A percentile compares a stretch with the other conserved stretches of the same genome.
These are phyloP conservation scores for Ustilago trichophora DNA, from an alignment of 1,284 basidiomycete genomes.

Conservation along the genomic window DNA sequence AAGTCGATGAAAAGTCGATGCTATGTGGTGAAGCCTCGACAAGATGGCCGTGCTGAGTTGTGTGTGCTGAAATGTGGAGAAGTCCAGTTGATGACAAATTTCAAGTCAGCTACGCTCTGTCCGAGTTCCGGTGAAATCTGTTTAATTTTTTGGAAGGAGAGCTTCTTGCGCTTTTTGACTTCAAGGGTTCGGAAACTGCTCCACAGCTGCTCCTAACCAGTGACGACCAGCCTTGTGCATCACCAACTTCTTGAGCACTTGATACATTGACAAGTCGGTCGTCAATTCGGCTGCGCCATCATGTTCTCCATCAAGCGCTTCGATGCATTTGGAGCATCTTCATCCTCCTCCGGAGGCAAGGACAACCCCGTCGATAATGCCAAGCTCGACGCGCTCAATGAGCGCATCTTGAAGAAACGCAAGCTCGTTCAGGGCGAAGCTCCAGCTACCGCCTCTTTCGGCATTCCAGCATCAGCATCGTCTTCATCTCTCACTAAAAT, in stretches of 20 bases:
- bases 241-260: neutral
- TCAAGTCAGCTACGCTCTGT: neutral
- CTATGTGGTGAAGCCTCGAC: too few relatives aligned
- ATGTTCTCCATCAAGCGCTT: conserved; percentile 53
- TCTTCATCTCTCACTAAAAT: neutral
- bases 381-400: conserved; percentile 52
- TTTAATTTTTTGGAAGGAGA: conserved; percentile 1
- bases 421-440: conserved; percentile 17
- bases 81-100: neutral
- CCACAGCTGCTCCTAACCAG: too few relatives aligned
- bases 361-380: conserved; percentile 14
- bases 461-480: neutral
- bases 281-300: too few relatives aligned
- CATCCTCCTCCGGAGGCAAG: conserved; percentile 1
- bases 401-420: conserved; percentile 44
- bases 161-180: neutral
- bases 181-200: conserved; percentile 13
- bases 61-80: neutral
- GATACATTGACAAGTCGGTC: too few relatives aligned
- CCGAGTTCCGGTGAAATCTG: conserved; percentile 2
- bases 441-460: neutral
- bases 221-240: too few relatives aligned
- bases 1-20: too few relatives aligned
- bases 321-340: conserved; percentile 27
- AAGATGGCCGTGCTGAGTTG: too few relatives aligned